Evolutionary conservation across 495 filamentous ascomycete genomes (phyloP).

Genomic region (Daldinia bambusicola): DNA sequence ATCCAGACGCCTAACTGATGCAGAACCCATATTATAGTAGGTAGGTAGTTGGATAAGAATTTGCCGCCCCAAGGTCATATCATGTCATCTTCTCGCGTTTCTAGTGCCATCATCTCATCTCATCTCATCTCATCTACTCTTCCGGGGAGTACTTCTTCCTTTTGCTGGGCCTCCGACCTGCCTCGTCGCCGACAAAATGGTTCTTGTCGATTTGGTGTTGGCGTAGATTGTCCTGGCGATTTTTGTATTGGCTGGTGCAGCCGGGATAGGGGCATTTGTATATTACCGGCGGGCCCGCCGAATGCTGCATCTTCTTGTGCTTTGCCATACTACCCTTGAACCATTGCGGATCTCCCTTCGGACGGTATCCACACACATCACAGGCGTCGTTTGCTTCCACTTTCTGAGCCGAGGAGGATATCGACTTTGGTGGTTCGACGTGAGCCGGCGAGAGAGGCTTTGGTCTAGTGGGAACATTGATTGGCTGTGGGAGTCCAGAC

Average conservation of each 20-base stretch:
- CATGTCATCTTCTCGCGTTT: not conserved
- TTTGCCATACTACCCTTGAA: slow-evolving; percentile 65
- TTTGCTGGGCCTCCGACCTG: slow-evolving; percentile 54
- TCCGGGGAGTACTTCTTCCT: slow-evolving; percentile 51
- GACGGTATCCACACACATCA: slow-evolving; percentile 61
- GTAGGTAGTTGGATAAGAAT: no score
- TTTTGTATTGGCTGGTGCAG: slow-evolving; percentile 61
- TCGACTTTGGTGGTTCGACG: slow-evolving; percentile 16
- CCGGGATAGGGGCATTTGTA: slow-evolving; percentile 60
- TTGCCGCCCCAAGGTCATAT: not conserved
- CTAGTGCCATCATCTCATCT: not conserved
- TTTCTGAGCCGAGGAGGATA: slow-evolving; percentile 43
- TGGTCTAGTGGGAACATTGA: slow-evolving; percentile 20
- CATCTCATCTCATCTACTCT: slow-evolving; percentile 7
- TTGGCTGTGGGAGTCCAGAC: slow-evolving; percentile 20
- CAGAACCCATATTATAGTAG: slow-evolving; percentile 21
- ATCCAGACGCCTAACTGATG: slow-evolving; percentile 35
- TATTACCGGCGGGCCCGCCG: slow-evolving; percentile 54
- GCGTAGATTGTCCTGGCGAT: slow-evolving; percentile 60
- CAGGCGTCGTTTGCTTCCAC: slow-evolving; percentile 55
- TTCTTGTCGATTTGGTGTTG: slow-evolving; percentile 63
- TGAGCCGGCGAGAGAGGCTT: slow-evolving; percentile 29
- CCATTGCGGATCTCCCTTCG: slow-evolving; percentile 63
- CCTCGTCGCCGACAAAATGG: slow-evolving; percentile 56
- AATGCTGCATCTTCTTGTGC: slow-evolving; percentile 62